Evolutionary conservation across 257 asterid species (phyloP), one percentile per base, ranked within the genome.

Genomic region (Ocimum tenuiflorum): DNA sequence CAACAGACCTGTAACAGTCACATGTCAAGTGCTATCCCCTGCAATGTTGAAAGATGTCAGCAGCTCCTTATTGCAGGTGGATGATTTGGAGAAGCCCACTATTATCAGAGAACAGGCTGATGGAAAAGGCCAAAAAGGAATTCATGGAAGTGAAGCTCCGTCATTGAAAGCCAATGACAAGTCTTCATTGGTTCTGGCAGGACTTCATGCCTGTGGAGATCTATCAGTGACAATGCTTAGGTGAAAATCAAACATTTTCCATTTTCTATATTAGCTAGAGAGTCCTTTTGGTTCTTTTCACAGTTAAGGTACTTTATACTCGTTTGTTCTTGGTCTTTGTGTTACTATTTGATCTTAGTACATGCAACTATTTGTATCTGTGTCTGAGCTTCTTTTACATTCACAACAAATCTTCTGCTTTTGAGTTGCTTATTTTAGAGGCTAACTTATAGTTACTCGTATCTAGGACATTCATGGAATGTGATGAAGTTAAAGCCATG

Each of bases 181-280:
- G 27, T 70, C 94, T 63, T 64, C 89, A 22, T 75, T 89, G 70
- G 74, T 91, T 69, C 86, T 91, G 58, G 94, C 98, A 63, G 98
- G 98, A 70, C 96, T 91, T 69, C 97, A 89, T 81, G 94, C 98
- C 36, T 91, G 98, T 67, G 98, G 98, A 63, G 95, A 89, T 81
- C 96, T 91, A 71, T 91, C 97, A 17, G 94, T 86, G 69, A 86
- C 98, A 63, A 91, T 91, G 96, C 82, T 91, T 65, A 83, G 98
- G 98, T 91, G 73, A 62, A 75, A 60, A 14, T 53, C 79, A 46
- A 36, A n/a, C 22, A 42, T 3, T 60, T 43, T 31, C 6, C 11
- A 49, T 38, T 33, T 60, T 68, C 58, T 71, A 22, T 22, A 69
- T 17, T 1, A 2, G 57, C 14, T 48, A 12, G 19, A 10, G 63